Base-by-base conservation (phyloP, 164 flowering plant species). In the Santalum album region DNA sequence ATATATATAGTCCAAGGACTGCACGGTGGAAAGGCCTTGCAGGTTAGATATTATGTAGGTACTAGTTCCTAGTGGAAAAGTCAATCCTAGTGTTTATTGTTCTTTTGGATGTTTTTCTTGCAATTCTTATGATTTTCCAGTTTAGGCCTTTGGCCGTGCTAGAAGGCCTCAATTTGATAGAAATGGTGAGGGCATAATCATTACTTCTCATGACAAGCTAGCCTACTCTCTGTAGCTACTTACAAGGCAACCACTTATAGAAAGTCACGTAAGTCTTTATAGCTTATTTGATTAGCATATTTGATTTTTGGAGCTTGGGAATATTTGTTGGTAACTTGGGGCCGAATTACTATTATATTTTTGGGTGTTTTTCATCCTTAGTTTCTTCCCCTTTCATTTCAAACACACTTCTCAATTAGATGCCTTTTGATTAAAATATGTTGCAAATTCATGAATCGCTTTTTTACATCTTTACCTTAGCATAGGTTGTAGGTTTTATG, bases 41-140 rank as follows among this genome's bases (percentile, higher is more conserved):
- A 94, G 90, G 99, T 95, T 94, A 59, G 99, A 94, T 74, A 96
- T 94, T 54, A 94, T 94, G 99, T 97, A 94, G 84, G 99, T 86
- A n/a, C n/a, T n/a, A n/a, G n/a, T n/a, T n/a, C n/a, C n/a, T n/a
- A n/a, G n/a, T n/a, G n/a, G n/a, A n/a, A n/a, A n/a, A n/a, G n/a
- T n/a, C n/a, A n/a, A n/a, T n/a, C n/a, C n/a, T n/a, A n/a, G n/a
- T 5, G 4, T 43, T 43, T 4, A 43, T 43, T 43, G 5, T 43
- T 43, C 5, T 4, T 17, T 5, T 4, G 3, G 3, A 14, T 17
- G 3, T 12, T 43, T 43, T 4, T 43, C 21, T 16, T 43, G 47
- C 51, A 7, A n/a, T 43, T 55, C 7, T 38, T 34, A 32, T 15
- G 38, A 16, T 49, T 29, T 55, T 9, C 24, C 55, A 20, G 25